Conservation (phyloP, 164 flowering plant species). For the Liquidambar formosana region DNA sequence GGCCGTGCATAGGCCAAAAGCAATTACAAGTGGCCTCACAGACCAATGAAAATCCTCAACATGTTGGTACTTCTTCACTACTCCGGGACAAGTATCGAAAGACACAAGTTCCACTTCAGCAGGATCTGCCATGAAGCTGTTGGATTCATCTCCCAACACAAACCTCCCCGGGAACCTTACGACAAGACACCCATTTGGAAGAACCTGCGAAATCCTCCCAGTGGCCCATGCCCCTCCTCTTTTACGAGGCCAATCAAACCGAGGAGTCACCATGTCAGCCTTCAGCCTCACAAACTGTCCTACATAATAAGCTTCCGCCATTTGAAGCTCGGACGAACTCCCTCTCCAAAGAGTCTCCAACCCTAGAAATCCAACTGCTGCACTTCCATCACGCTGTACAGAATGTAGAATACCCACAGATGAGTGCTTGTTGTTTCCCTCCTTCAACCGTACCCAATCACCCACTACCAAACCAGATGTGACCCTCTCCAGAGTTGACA, state of each 20-base stretch:
- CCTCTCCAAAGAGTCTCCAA: constrained; percentile 82
- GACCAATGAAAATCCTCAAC: constrained; percentile 96
- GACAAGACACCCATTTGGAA: constrained; percentile 67
- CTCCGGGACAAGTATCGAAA: constrained; percentile 51
- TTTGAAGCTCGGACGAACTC: constrained; percentile 59
- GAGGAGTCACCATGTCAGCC: constrained; percentile 57
- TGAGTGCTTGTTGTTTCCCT: constrained; percentile 68
- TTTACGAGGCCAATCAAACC: constrained; percentile 83
- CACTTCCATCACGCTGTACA: constrained; percentile 64
- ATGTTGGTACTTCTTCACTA: constrained; percentile 81
- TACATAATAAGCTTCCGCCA: constrained; percentile 70
- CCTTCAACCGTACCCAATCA: constrained; percentile 83
- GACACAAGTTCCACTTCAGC: constrained; percentile 82
- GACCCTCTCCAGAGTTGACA: constrained; percentile 74
- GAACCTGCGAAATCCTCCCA: constrained; percentile 59
- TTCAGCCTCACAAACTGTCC: constrained; percentile 88
- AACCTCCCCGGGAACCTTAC: constrained; percentile 77
- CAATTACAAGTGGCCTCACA: constrained; percentile 76
- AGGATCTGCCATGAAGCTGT: constrained; percentile 73
- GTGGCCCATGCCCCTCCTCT: constrained; percentile 66
- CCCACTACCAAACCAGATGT: constrained; percentile 80
- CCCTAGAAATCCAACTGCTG: constrained; percentile 70
- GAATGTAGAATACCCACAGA: constrained; percentile 87
- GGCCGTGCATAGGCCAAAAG: constrained; percentile 75
- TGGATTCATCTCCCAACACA: constrained; percentile 34